Base-by-base conservation (phyloP, 2,329 filamentous ascomycete genomes). In the Diaporthe helianthi region DNA sequence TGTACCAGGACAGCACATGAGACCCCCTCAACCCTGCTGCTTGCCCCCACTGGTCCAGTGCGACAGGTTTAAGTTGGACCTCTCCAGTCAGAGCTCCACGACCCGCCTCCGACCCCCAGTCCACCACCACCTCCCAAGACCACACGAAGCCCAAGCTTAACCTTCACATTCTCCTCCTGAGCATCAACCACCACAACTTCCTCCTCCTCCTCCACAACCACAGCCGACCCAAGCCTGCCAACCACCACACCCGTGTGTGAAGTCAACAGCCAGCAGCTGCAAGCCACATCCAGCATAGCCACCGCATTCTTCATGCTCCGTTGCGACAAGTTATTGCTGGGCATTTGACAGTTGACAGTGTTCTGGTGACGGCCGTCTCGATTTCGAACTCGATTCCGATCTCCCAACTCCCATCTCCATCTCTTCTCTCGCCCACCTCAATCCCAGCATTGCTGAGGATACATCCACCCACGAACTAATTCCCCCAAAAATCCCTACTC, bases 41-140 rank as follows among this genome's bases (percentile, higher is more conserved):
- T 67, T 67, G 65, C 41, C 22, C 52, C 44, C 54, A 29, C 26
- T 67, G 31, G 65, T 15, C 65, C 52, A 58, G 52, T 67, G 65
- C 65, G 65, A 67, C 52, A 49, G 65, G 52, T 26, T 17, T 52
- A 55, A 55, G 44, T 67, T 38, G 26, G 24, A 49, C 53, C 41
- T 67, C 52, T 54, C 52, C 41, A 44, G 51, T 47, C 41, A 44
- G 51, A 55, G 64, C 47, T 54, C 52, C 44, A 31, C 17, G 26
- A 29, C 41, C 36, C 22, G 22, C 54, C 52, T 12, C 29, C 38
- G 15, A 49, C 44, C 58, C 29, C 29, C 4, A 12, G 1, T 38
- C 36, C 6, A 31, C 58, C 55, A 46, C 55, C 24, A 44, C 41
- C 41, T 19, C 15, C 38, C 55, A 15, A 29, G 19, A 47, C 58